phyloP scores from a whole-genome alignment of 257 asterid species.

The Solanum tacnaense region DNA sequence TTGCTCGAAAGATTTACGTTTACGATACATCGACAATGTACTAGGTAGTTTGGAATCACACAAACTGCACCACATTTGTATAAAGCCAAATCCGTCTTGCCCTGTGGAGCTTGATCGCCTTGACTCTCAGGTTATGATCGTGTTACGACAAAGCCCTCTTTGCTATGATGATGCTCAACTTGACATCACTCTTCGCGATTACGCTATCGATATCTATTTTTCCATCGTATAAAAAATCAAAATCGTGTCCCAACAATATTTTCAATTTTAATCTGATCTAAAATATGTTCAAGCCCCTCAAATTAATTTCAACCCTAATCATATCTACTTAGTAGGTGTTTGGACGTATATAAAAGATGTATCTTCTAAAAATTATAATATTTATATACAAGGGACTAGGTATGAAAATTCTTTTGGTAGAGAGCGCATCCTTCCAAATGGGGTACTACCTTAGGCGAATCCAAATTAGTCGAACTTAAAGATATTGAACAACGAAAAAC shows the following conservation, averaged over 20 bases:
- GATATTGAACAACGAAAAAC: too few relatives aligned
- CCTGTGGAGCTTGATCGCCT: neutral
- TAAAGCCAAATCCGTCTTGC: neutral
- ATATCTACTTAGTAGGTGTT: neutral
- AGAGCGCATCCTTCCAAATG: neutral
- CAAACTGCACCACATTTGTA: neutral
- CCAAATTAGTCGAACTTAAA: too few relatives aligned
- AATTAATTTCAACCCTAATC: neutral
- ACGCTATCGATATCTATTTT: neutral
- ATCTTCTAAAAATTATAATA: too few relatives aligned
- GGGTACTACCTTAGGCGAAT: accelerated
- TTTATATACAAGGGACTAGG: neutral
- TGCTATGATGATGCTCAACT: neutral
- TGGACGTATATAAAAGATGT: neutral
- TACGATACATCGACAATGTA: neutral
- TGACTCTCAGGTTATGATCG: neutral
- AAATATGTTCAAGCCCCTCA: neutral
- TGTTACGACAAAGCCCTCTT: neutral
- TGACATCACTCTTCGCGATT: neutral
- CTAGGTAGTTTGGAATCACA: neutral
- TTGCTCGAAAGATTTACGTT: neutral
- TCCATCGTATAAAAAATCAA: neutral
- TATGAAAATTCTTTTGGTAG: neutral
- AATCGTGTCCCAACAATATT: neutral
- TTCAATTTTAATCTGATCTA: neutral